Conservation (phyloP, 2,329 filamentous ascomycete species). For the Geosmithia flava region DNA sequence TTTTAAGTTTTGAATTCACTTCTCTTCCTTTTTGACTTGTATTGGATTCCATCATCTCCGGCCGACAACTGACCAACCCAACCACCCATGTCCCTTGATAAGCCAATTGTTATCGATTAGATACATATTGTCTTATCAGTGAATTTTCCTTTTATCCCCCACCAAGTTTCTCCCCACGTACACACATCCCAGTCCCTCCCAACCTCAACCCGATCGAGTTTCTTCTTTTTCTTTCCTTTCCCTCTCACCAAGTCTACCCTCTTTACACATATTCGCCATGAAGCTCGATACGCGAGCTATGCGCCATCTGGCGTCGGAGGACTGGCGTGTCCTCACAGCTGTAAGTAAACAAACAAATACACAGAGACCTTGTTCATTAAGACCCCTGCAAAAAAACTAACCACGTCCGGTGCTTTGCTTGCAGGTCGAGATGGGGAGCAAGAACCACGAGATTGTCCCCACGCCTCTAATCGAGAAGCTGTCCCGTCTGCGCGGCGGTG, state of each 20-base stretch:
- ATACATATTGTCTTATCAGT: constrained; percentile 8
- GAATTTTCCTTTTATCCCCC: constrained; percentile 11
- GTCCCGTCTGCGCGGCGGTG: constrained; percentile 66
- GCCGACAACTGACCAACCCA: too few relatives aligned
- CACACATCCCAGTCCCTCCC: neutral
- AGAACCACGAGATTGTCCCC: constrained; percentile 94
- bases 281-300: constrained; percentile 90
- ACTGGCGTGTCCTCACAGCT: constrained; percentile 90
- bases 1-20: too few relatives aligned
- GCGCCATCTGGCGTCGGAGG: constrained; percentile 82
- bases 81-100: neutral
- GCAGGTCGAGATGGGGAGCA: constrained; percentile 85
- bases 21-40: too few relatives aligned
- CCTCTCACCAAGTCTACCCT: constrained; percentile 8
- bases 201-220: constrained; percentile 1
- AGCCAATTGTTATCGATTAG: constrained; percentile 1
- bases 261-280: constrained; percentile 41
- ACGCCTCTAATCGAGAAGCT: constrained; percentile 79
- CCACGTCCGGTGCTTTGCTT: too few relatives aligned
- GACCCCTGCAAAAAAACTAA: constrained; percentile 15
- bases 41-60: neutral
- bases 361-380: neutral
- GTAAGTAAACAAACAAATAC: constrained; percentile 36
- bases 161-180: constrained; percentile 1
- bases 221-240: neutral